phyloP scores from a whole-genome alignment of 2,329 filamentous ascomycete species.

The Teratosphaeria pseudoeucalypti region DNA sequence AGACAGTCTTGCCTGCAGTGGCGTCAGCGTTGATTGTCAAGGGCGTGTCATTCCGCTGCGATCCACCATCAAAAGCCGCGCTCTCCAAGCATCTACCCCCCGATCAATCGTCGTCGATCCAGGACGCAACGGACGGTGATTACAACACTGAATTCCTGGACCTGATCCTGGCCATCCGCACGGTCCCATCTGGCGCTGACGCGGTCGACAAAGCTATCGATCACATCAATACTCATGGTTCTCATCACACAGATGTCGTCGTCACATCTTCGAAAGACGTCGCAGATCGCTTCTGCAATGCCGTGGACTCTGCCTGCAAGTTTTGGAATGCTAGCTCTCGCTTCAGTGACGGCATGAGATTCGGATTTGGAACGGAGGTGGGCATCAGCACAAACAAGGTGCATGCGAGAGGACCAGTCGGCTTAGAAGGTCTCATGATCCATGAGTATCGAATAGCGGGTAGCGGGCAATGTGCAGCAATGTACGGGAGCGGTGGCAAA shows the following conservation, averaged over 20 bases:
- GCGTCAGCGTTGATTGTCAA: constrained; percentile 64
- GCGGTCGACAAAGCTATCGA: constrained; percentile 58
- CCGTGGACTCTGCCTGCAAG: constrained; percentile 79
- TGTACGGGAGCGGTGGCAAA: constrained; percentile 49
- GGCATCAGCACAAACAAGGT: constrained; percentile 99
- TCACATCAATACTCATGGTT: constrained; percentile 88
- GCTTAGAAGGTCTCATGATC: constrained; percentile 87
- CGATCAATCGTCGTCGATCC: constrained; percentile 39
- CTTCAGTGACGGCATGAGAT: constrained; percentile 93
- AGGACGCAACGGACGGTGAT: constrained; percentile 59
- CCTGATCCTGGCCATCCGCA: constrained; percentile 73
- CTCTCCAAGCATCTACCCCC: constrained; percentile 41
- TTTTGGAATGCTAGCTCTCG: constrained; percentile 96
- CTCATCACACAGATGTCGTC: constrained; percentile 89
- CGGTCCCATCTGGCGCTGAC: constrained; percentile 41
- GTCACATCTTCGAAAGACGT: constrained; percentile 57
- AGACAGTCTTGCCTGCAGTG: constrained; percentile 57
- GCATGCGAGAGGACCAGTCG: constrained; percentile 84
- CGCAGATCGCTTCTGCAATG: constrained; percentile 74
- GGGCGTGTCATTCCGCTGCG: constrained; percentile 76
- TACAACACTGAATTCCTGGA: constrained; percentile 85
- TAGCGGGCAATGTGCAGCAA: constrained; percentile 67
- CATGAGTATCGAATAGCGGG: constrained; percentile 93
- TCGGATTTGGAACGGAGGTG: constrained; percentile 95
- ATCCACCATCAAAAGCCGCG: constrained; percentile 55